Evolutionary conservation across 345 rosid genomes (phyloP).

Genomic region (Pseudoturritis turrita): DNA sequence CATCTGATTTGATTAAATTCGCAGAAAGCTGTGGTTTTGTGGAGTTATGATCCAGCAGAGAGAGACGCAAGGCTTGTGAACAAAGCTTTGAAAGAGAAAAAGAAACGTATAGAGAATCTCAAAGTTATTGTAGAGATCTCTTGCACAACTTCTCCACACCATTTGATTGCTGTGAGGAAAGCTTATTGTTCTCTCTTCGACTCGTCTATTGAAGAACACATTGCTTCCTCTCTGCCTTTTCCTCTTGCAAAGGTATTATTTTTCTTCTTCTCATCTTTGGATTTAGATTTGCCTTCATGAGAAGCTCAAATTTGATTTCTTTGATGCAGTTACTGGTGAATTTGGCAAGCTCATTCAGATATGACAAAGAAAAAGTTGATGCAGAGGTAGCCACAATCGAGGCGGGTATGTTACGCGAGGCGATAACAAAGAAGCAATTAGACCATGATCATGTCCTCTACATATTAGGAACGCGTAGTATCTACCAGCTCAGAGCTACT

Average conservation of each 20-base stretch:
- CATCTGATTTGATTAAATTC: not conserved
- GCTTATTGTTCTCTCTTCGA: slow-evolving; percentile 64
- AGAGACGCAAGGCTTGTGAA: slow-evolving; percentile 78
- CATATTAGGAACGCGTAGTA: slow-evolving; percentile 63
- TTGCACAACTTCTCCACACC: slow-evolving; percentile 67
- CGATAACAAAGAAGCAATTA: slow-evolving; percentile 50
- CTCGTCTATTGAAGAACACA: slow-evolving; percentile 76
- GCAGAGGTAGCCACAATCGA: slow-evolving; percentile 53
- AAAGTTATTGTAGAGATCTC: slow-evolving; percentile 72
- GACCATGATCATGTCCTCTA: slow-evolving; percentile 57
- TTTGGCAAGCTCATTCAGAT: slow-evolving; percentile 71
- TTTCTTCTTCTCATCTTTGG: not conserved
- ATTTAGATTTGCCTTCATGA: not conserved
- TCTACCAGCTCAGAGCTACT: slow-evolving; percentile 69
- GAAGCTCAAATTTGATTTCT: not conserved
- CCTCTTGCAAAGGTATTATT: slow-evolving; percentile 63
- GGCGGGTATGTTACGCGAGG: slow-evolving; percentile 57
- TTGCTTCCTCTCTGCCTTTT: slow-evolving; percentile 36
- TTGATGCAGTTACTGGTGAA: slow-evolving; percentile 55
- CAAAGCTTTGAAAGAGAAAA: slow-evolving; percentile 45
- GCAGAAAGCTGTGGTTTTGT: slow-evolving; percentile 69
- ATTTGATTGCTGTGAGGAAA: slow-evolving; percentile 69
- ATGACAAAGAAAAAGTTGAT: slow-evolving; percentile 58
- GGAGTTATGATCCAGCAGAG: slow-evolving; percentile 75
- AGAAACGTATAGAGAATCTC: slow-evolving; percentile 40